These are phyloP conservation scores for Globisporangium orthogonon DNA, from an alignment of 352 stramenopile species.

Conservation along the genomic window DNA sequence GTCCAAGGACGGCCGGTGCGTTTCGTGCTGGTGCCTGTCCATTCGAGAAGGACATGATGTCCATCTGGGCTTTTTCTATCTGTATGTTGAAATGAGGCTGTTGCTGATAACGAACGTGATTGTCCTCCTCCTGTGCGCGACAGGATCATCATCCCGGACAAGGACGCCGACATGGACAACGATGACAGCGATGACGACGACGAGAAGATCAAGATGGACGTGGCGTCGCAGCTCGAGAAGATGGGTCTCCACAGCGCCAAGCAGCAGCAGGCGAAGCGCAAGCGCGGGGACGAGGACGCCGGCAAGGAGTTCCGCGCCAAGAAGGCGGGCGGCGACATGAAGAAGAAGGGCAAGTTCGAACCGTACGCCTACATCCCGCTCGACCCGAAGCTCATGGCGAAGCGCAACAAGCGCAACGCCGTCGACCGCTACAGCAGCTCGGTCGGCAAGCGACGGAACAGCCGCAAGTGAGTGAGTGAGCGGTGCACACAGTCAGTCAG, in stretches of 20 bases:
- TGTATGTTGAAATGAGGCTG: conserved; percentile 9
- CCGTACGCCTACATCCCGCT: conserved; percentile 97
- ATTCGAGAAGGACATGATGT: neutral
- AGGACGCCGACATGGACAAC: conserved; percentile 44
- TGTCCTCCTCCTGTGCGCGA: neutral
- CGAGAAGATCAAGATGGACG: conserved; percentile 80
- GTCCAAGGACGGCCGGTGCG: conserved; percentile 84
- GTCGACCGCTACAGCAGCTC: conserved; percentile 73
- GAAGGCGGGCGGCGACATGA: conserved; percentile 95
- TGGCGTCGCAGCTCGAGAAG: conserved; percentile 69
- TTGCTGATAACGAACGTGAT: neutral
- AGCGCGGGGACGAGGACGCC: conserved; percentile 57
- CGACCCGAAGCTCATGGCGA: conserved; percentile 92
- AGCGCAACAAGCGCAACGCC: conserved; percentile 80
- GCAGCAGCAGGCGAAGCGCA: conserved; percentile 34
- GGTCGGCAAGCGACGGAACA: conserved; percentile 72
- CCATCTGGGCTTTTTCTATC: neutral
- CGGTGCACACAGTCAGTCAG: neutral
- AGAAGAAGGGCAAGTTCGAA: conserved; percentile 96
- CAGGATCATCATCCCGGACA: conserved; percentile 67
- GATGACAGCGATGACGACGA: conserved; percentile 68
- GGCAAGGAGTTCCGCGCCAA: conserved; percentile 93
- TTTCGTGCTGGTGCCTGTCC: conserved; percentile 19
- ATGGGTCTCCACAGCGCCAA: conserved; percentile 63
- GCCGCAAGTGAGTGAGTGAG: conserved; percentile 18